These are phyloP conservation scores for Trifolium pratense DNA, from an alignment of 306 rosid species.

Conservation along the genomic window DNA sequence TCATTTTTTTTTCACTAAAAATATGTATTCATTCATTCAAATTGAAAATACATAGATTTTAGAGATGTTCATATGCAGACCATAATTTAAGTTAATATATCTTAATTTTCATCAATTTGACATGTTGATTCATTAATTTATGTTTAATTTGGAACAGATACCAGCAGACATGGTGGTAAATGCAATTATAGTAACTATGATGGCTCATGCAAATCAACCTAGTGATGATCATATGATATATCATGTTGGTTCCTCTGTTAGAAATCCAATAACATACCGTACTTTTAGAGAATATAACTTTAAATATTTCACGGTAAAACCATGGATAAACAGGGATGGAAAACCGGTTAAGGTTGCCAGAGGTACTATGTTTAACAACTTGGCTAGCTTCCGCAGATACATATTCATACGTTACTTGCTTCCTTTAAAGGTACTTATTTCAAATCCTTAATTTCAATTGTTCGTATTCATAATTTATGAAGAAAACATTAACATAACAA, in stretches of 20 bases:
- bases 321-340: conserved; percentile 70
- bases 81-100: too few species aligned
- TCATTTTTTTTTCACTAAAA: too few species aligned
- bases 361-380: conserved; percentile 44
- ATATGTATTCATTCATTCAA: too few species aligned
- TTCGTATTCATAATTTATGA: too few species aligned
- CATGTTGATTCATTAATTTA: not conserved
- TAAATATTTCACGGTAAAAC: conserved; percentile 58
- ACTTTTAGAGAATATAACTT: conserved; percentile 38
- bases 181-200: conserved; percentile 59
- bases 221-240: conserved; percentile 53
- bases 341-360: conserved; percentile 51
- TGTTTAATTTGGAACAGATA: conserved; percentile 45
- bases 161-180: conserved; percentile 87
- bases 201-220: conserved; percentile 54
- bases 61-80: too few species aligned
- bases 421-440: conserved; percentile 55
- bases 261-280: conserved; percentile 49
- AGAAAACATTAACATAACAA: too few species aligned
- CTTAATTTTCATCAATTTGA: too few species aligned
- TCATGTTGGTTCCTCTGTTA: conserved; percentile 71
- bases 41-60: too few species aligned
- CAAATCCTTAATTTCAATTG: too few species aligned
- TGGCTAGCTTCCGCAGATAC: conserved; percentile 64
- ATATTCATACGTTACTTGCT: conserved; percentile 62